These are phyloP conservation scores for Aureobasidium uvarum DNA, from an alignment of 2,329 filamentous ascomycete genomes.

Conservation along the genomic window DNA sequence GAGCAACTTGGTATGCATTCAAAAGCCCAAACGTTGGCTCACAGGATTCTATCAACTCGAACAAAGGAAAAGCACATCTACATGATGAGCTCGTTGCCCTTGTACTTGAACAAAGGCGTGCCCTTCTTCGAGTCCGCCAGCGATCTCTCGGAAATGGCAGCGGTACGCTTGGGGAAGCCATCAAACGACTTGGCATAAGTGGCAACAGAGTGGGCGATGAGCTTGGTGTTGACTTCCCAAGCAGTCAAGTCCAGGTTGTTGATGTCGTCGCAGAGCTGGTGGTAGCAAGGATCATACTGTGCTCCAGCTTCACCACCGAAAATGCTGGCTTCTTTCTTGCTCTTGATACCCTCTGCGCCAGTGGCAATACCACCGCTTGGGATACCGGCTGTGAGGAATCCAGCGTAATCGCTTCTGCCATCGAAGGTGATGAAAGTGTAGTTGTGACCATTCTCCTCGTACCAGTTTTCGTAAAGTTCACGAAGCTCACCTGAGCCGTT, in stretches of 20 bases:
- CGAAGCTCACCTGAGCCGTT: conserved; percentile 66
- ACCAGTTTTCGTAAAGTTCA: conserved; percentile 66
- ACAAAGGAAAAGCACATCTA: not conserved
- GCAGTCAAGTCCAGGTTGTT: conserved; percentile 55
- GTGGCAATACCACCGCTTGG: conserved; percentile 74
- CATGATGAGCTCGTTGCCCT: conserved; percentile 6
- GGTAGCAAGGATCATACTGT: conserved; percentile 59
- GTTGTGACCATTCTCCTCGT: conserved; percentile 59
- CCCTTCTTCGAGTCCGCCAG: not conserved
- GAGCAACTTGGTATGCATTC: not conserved
- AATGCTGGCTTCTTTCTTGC: conserved; percentile 59
- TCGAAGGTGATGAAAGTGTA: conserved; percentile 73
- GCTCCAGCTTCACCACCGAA: conserved; percentile 69
- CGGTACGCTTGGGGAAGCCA: conserved; percentile 46
- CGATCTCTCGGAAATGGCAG: not conserved
- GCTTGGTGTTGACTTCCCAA: conserved; percentile 56
- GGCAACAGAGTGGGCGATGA: conserved; percentile 67
- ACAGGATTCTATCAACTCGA: not conserved
- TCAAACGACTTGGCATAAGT: conserved; percentile 64
- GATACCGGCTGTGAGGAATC: conserved; percentile 65
- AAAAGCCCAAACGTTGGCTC: not conserved
- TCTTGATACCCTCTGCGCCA: conserved; percentile 75
- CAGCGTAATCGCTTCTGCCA: conserved; percentile 76
- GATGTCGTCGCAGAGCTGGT: conserved; percentile 53
- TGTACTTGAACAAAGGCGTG: conserved; percentile 17